A percentile compares a stretch with the other conserved stretches of the same genome.
These are phyloP conservation scores for Corymbia calophylla DNA, from an alignment of 441 rosid genomes.

Conservation along the genomic window DNA sequence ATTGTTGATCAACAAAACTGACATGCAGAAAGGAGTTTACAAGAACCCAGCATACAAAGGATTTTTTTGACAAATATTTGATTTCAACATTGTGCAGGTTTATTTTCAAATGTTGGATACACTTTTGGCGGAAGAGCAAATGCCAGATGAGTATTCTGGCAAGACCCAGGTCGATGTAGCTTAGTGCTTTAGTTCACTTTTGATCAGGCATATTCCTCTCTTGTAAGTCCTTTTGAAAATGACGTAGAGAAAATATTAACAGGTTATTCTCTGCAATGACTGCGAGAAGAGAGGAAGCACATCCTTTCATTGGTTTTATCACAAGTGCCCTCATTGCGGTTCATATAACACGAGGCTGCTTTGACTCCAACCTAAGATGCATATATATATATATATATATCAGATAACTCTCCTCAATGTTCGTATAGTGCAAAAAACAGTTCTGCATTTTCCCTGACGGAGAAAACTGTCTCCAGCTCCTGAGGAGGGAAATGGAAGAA, in stretches of 20 bases:
- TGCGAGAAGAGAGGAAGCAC: slow-evolving; percentile 75
- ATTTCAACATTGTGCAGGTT: slow-evolving; percentile 31
- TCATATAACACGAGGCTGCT: slow-evolving; percentile 75
- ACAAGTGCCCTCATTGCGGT: slow-evolving; percentile 69
- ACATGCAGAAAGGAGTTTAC: neutral
- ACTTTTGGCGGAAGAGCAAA: slow-evolving; percentile 65
- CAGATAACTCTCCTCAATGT: neutral
- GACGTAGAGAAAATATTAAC: slow-evolving; percentile 6
- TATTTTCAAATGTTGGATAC: slow-evolving; percentile 84
- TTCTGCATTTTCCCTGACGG: neutral
- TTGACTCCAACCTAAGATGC: slow-evolving; percentile 13
- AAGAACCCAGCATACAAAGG: neutral
- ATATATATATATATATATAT: slow-evolving; percentile 7
- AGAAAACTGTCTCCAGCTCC: neutral
- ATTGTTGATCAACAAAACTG: neutral
- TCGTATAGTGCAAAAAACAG: neutral
- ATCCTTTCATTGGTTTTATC: slow-evolving; percentile 75
- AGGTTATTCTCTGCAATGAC: slow-evolving; percentile 76
- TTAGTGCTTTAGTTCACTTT: neutral
- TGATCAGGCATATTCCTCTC: neutral
- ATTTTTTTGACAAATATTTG: neutral
- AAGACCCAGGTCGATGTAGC: slow-evolving; percentile 58
- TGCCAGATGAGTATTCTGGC: slow-evolving; percentile 62
- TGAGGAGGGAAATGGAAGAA: neutral
- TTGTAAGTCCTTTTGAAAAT: slow-evolving; percentile 4